Conservation (phyloP, 1,284 basidiomycete genomes). For the Ganoderma boninense region DNA sequence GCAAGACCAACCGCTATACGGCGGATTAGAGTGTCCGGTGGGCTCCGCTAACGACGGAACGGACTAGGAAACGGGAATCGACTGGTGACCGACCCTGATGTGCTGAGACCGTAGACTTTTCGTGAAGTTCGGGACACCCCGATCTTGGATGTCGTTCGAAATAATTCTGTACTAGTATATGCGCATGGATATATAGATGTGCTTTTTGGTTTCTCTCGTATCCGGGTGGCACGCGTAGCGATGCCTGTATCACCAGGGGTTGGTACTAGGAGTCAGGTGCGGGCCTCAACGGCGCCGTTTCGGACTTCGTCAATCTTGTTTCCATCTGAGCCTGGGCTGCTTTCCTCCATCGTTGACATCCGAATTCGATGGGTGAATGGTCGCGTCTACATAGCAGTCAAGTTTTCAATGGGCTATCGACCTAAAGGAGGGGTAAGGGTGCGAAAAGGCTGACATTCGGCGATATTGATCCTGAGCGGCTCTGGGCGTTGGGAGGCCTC, state of each 20-base stretch:
- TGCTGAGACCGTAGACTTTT: not conserved
- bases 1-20: conserved; percentile 54
- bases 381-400: not conserved
- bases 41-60: too few relatives aligned
- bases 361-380: not conserved
- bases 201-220: not conserved
- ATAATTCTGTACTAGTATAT: not conserved
- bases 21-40: conserved; percentile 4
- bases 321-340: not conserved
- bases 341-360: not conserved
- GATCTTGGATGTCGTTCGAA: not conserved
- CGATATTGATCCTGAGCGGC: not conserved
- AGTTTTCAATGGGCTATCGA: not conserved
- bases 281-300: not conserved
- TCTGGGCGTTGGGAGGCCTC: not conserved
- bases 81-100: not conserved
- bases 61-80: too few relatives aligned
- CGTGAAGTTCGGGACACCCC: not conserved
- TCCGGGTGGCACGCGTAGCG: not conserved
- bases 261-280: not conserved
- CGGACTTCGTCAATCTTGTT: not conserved
- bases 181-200: not conserved
- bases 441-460: too few relatives aligned
- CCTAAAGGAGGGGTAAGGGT: too few relatives aligned
- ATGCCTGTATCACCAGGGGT: not conserved